phyloP scores from a whole-genome alignment of 2,329 filamentous ascomycete species.

The Sclerotinia sclerotiorum region DNA sequence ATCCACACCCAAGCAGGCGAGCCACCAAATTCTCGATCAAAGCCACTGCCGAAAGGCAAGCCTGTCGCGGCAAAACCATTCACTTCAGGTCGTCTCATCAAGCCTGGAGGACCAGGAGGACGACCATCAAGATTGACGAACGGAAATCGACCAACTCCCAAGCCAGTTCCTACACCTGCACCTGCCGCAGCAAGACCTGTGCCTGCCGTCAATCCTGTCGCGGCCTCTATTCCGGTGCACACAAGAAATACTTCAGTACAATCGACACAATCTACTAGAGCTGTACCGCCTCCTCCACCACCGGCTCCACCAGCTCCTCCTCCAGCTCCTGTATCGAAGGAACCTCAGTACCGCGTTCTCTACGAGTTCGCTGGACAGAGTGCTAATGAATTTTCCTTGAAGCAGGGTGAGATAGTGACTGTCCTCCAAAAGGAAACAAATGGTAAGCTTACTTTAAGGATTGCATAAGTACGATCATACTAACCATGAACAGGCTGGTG shows the following conservation, averaged over 20 bases:
- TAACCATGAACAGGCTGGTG: constrained; percentile 75
- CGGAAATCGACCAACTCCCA: constrained; percentile 40
- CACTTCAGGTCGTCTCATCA: constrained; percentile 88
- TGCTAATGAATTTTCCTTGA: constrained; percentile 80
- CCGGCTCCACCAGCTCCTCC: constrained; percentile 67
- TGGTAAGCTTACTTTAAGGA: constrained; percentile 57
- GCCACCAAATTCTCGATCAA: constrained; percentile 76
- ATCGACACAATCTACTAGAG: constrained; percentile 47
- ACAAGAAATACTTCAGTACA: constrained; percentile 49
- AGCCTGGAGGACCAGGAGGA: constrained; percentile 81
- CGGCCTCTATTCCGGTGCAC: constrained; percentile 50
- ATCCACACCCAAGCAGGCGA: constrained; percentile 87
- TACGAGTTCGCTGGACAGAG: constrained; percentile 89
- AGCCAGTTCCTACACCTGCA: constrained; percentile 37
- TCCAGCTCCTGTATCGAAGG: constrained; percentile 61
- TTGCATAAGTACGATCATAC: constrained; percentile 27
- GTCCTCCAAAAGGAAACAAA: constrained; percentile 95
- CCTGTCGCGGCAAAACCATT: constrained; percentile 86
- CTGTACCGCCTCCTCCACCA: constrained; percentile 50
- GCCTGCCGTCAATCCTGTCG: constrained; percentile 28
- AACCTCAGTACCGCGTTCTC: constrained; percentile 82
- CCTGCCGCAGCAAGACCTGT: constrained; percentile 20
- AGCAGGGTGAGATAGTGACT: constrained; percentile 77
- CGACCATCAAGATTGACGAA: constrained; percentile 70
- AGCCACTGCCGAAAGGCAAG: constrained; percentile 82